Evolutionary conservation across 2,329 filamentous ascomycete genomes (phyloP).

Genomic region (Stromatinia cepivora): DNA sequence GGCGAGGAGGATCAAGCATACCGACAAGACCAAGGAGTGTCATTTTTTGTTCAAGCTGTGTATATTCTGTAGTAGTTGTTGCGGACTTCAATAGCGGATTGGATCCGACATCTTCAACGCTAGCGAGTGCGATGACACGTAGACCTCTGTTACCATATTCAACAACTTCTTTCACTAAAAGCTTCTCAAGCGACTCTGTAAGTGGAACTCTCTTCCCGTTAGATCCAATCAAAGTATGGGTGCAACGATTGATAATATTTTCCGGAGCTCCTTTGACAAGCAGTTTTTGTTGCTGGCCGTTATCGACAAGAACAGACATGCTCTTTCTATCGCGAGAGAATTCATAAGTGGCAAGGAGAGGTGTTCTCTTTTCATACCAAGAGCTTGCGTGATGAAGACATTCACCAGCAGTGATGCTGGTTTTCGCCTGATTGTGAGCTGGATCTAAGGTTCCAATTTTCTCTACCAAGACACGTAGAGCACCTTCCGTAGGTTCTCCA

Average conservation of each 20-base stretch:
- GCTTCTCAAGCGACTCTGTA: slow-evolving; percentile 64
- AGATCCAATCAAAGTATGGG: slow-evolving; percentile 73
- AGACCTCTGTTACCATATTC: slow-evolving; percentile 91
- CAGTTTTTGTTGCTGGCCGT: slow-evolving; percentile 70
- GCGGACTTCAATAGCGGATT: slow-evolving; percentile 72
- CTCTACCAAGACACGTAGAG: slow-evolving; percentile 84
- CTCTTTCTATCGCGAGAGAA: slow-evolving; percentile 98
- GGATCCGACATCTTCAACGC: slow-evolving; percentile 70
- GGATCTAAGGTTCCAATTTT: slow-evolving; percentile 76
- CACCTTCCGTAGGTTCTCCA: slow-evolving; percentile 94
- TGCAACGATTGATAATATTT: slow-evolving; percentile 89
- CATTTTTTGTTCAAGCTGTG: slow-evolving; percentile 86
- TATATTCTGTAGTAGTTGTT: slow-evolving; percentile 80
- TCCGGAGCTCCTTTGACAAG: slow-evolving; percentile 97
- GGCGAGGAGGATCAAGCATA: slow-evolving; percentile 95
- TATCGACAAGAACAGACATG: slow-evolving; percentile 91
- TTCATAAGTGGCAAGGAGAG: slow-evolving; percentile 84
- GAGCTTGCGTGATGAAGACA: slow-evolving; percentile 79
- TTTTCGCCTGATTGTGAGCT: slow-evolving; percentile 52
- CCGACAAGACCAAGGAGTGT: slow-evolving; percentile 90
- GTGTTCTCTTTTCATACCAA: slow-evolving; percentile 75
- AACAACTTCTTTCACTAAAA: slow-evolving; percentile 77
- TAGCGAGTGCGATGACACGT: slow-evolving; percentile 91
- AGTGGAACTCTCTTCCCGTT: slow-evolving; percentile 77
- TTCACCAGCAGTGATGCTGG: slow-evolving; percentile 52